Evolutionary conservation across 306 rosid species (phyloP).

Genomic region (Mucuna pruriens): DNA sequence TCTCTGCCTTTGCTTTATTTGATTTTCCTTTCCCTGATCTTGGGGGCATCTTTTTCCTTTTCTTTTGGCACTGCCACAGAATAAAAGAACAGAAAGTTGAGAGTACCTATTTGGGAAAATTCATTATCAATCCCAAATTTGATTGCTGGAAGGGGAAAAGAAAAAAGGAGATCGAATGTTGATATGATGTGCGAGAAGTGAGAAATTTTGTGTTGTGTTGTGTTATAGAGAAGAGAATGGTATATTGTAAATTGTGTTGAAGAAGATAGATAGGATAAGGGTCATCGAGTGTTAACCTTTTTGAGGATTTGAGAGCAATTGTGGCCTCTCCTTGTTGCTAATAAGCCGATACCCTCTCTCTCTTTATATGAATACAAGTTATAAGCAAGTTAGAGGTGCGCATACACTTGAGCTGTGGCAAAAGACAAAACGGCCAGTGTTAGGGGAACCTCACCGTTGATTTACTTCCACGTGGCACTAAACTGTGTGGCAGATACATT

Average conservation of each 20-base stretch:
- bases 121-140: not conserved
- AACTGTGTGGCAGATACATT: conserved; percentile 41
- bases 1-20: conserved; percentile 77
- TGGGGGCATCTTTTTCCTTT: conserved; percentile 71
- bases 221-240: not conserved
- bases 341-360: conserved; percentile 40
- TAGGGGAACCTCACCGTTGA: conserved; percentile 38
- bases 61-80: not conserved
- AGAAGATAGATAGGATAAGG: conserved; percentile 93
- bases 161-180: too few relatives aligned
- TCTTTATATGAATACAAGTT: too few relatives aligned
- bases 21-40: conserved; percentile 82
- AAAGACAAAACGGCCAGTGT: conserved; percentile 36
- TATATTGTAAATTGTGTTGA: conserved; percentile 34
- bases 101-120: conserved; percentile 19
- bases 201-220: too few relatives aligned
- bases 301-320: conserved; percentile 69
- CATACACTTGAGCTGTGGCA: conserved; percentile 30
- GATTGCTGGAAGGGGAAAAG: not conserved
- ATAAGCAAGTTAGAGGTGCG: conserved; percentile 17
- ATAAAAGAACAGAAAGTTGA: conserved; percentile 19
- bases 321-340: conserved; percentile 55
- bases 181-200: not conserved
- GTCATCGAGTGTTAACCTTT: conserved; percentile 43
- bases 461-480: conserved; percentile 49